Percentiles rank a stretch among this genome's conserved stretches.
phyloP scores from a whole-genome alignment of 257 asterid species.

The Solanum medicagineum region DNA sequence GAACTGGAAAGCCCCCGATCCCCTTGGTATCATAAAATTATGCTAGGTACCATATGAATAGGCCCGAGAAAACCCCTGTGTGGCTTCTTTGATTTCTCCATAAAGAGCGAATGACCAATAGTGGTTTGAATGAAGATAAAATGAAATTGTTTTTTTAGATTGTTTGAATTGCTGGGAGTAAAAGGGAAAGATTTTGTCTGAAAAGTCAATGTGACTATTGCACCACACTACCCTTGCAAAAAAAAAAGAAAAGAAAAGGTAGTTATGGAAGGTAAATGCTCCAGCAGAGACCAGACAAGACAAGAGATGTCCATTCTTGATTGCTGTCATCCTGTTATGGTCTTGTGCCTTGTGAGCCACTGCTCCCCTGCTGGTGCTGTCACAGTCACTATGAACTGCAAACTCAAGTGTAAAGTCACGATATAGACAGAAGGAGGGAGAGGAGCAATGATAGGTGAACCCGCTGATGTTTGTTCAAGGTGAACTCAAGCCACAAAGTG shows the following conservation, averaged over 20 bases:
- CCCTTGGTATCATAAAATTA: background rate
- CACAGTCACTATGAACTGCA: background rate
- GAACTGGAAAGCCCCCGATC: background rate
- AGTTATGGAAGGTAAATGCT: background rate
- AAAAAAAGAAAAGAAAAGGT: background rate
- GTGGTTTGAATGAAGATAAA: background rate
- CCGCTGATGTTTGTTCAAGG: background rate
- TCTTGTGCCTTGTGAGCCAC: background rate
- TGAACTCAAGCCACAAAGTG: background rate
- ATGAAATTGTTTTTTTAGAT: background rate
- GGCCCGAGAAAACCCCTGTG: background rate
- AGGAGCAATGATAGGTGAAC: background rate
- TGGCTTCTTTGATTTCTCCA: background rate
- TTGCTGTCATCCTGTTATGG: background rate
- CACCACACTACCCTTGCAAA: background rate
- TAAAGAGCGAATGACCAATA: background rate
- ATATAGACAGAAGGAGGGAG: background rate
- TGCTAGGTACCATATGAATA: background rate
- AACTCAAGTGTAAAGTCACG: background rate
- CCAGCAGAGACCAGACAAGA: background rate
- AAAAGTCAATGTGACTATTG: background rate
- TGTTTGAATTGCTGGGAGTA: background rate
- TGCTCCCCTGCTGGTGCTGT: background rate
- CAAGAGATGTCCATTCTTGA: background rate
- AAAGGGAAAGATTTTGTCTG: background rate